phyloP scores from a whole-genome alignment of 371 early-diverging fungal genomes.

The Conidiobolus coronatus region DNA sequence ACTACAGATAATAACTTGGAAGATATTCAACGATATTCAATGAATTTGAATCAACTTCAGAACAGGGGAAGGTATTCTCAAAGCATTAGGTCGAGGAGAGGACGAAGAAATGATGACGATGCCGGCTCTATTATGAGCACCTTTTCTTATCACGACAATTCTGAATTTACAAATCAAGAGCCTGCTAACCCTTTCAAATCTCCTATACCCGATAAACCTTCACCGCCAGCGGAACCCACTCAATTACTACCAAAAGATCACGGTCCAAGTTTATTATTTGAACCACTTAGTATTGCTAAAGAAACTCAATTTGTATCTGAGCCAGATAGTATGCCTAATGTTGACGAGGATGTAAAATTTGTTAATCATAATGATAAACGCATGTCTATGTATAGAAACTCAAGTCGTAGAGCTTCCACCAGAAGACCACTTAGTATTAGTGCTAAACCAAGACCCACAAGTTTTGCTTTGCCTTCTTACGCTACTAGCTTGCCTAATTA shows the following conservation, averaged over 20 bases:
- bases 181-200: not conserved
- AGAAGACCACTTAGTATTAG: not conserved
- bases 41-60: constrained; percentile 1
- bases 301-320: not conserved
- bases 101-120: not conserved
- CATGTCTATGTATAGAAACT: not conserved
- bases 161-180: not conserved
- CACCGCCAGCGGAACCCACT: not conserved
- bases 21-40: too few species aligned
- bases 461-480: constrained; percentile 1
- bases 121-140: not conserved
- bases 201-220: not conserved
- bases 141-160: not conserved
- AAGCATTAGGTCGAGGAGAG: not conserved
- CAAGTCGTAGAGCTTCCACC: not conserved
- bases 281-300: not conserved
- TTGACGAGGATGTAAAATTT: not conserved
- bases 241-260: not conserved
- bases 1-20: too few species aligned
- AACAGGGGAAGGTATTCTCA: constrained; percentile 3
- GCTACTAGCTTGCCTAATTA: not conserved
- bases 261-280: not conserved
- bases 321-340: not conserved
- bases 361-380: not conserved
- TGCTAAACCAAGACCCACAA: not conserved